Percentiles rank a stretch among this genome's conserved stretches.
Evolutionary conservation across 2,329 filamentous ascomycete genomes (phyloP).

Genomic region (Thielaviopsis ethacetica): DNA sequence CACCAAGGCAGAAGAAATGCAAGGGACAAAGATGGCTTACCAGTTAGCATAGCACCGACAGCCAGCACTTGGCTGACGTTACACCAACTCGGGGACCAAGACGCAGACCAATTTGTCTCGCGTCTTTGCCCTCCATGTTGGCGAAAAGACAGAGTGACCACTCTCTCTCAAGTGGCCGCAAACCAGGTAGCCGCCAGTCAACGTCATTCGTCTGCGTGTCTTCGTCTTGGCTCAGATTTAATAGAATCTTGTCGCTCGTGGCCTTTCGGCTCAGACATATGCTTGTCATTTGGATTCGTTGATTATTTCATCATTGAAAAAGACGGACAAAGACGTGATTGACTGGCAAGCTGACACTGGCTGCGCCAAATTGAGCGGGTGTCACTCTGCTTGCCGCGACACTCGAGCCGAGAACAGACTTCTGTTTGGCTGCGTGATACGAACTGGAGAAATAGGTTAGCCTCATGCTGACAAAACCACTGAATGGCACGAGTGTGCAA

Average conservation of each 20-base stretch:
- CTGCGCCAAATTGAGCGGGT: background rate
- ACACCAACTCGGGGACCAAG: background rate
- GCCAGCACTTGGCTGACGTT: background rate
- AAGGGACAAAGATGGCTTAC: constrained; percentile 1
- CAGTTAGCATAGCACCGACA: background rate
- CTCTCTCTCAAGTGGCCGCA: background rate
- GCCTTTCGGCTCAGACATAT: constrained; percentile 76
- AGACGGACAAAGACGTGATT: background rate
- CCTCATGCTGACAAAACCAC: background rate
- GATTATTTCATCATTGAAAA: constrained; percentile 25
- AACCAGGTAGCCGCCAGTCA: background rate
- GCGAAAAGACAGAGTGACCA: background rate
- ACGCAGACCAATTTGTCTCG: background rate
- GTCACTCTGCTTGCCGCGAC: background rate
- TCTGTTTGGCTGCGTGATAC: background rate
- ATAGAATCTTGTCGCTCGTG: constrained; percentile 14
- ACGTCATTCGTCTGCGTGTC: background rate
- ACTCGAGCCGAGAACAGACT: background rate
- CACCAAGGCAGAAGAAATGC: background rate
- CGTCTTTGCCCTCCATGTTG: background rate
- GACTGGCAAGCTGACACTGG: background rate
- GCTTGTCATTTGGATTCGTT: constrained; percentile 73
- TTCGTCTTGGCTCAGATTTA: constrained; percentile 7
- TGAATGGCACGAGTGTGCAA: background rate
- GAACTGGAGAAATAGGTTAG: background rate